Percentiles rank a stretch among this genome's conserved stretches.
Evolutionary conservation across 176 grass and related monocot genomes (phyloP).

Genomic region (Zea luxurians): DNA sequence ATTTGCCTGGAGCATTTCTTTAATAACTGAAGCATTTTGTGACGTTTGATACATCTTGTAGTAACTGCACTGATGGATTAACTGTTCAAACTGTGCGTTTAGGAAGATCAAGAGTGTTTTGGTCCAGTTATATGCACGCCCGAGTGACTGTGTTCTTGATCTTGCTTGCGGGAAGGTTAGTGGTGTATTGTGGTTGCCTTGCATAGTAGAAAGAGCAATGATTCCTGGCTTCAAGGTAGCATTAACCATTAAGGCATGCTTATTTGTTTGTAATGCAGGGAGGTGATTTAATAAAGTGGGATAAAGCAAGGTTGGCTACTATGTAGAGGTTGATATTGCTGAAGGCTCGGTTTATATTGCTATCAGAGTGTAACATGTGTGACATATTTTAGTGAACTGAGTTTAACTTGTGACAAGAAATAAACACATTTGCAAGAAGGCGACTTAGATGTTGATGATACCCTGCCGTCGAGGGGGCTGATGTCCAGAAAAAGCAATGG

Average conservation of each 20-base stretch:
- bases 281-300: slow-evolving; percentile 97
- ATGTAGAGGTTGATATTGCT: slow-evolving; percentile 91
- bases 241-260: not conserved
- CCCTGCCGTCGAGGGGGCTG: too few species aligned
- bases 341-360: slow-evolving; percentile 83
- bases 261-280: slow-evolving; percentile 53
- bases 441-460: too few species aligned
- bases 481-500: too few species aligned
- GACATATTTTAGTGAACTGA: too few species aligned
- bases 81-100: slow-evolving; percentile 8
- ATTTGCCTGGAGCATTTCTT: too few species aligned
- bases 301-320: slow-evolving; percentile 91
- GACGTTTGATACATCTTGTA: not conserved
- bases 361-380: too few species aligned
- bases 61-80: not conserved
- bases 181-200: not conserved
- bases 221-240: not conserved
- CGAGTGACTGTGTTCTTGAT: slow-evolving; percentile 86
- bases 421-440: too few species aligned
- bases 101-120: slow-evolving; percentile 91
- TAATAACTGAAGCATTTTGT: too few species aligned
- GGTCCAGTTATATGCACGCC: slow-evolving; percentile 73
- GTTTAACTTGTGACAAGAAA: too few species aligned
- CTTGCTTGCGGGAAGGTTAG: slow-evolving; percentile 92
- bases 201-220: not conserved